Base-by-base conservation (phyloP, 2,329 filamentous ascomycete species). In the Cadophora malorum region DNA sequence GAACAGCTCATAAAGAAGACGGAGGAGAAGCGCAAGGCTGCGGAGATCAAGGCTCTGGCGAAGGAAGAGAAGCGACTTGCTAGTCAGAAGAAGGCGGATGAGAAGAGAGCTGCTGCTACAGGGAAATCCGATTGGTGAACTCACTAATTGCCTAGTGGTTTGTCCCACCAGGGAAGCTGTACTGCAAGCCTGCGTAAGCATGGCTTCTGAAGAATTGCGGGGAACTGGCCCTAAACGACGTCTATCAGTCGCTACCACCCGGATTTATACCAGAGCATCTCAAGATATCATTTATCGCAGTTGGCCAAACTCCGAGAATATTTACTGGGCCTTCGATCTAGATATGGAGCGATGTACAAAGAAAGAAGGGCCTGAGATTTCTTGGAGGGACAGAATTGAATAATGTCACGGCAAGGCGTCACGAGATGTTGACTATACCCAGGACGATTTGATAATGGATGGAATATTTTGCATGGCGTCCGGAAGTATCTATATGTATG, bases 1-100 rank as follows among this genome's bases (percentile, higher is more conserved):
- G 72, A 70, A 10, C 69, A 71, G 2, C 72, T 74, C 16, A 71
- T 69, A 1, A 71, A 59, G 23, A 73, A 72, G 5, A 74, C 73
- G 12, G 74, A 76, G 21, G 70, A 67, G 47, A 68, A 71, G 55
- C 64, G 65, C 5, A 65, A 67, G 47, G 25, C 41, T 38, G 55
- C 52, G 19, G 71, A 71, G 55, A 55, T 67, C 45, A 65, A 63
- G 58, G 55, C 56, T 4, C n/a, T 63, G 9, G 19, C 41, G 14
- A 65, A 56, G 31, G 62, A 62, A n/a, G 50, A 62, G 38, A 64
- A 65, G 60, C 9, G 45, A 49, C 47, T 64, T 38, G 61, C 59
- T 23, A 61, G 55, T 16, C 45, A 67, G 61, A 67, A 61, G n/a
- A 62, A 63, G 25, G 38, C 62, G 1, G 62, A 64, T 31, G 66